phyloP scores from a whole-genome alignment of 345 rosid genomes.

The Eucalyptus erythrocorys region DNA sequence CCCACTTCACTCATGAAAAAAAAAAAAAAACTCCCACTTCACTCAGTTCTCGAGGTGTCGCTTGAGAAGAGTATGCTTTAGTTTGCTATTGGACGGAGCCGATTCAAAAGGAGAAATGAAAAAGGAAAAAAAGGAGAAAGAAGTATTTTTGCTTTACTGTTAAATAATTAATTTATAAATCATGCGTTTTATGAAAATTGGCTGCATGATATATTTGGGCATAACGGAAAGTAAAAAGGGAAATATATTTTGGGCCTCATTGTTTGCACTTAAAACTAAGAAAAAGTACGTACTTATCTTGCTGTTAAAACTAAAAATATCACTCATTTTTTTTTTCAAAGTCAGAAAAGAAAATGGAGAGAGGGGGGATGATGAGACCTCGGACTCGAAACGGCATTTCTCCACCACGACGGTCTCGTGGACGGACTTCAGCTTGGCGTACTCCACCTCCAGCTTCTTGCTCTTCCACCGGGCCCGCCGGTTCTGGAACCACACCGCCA shows the following conservation, averaged over 20 bases:
- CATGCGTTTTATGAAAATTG: too few species aligned
- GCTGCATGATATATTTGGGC: too few species aligned
- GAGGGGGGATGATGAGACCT: conserved; percentile 18
- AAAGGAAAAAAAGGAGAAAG: neutral
- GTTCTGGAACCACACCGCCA: conserved; percentile 95
- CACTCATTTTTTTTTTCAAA: neutral
- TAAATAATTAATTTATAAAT: too few species aligned
- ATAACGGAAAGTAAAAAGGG: too few species aligned
- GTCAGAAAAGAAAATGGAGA: neutral
- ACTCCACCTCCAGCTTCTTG: conserved; percentile 84
- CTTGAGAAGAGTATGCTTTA: neutral
- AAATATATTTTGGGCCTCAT: too few species aligned
- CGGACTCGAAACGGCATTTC: conserved; percentile 63
- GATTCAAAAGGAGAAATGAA: neutral
- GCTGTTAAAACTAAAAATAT: neutral
- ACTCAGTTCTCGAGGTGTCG: neutral
- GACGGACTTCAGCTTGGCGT: conserved; percentile 26
- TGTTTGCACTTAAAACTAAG: too few species aligned
- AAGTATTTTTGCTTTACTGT: neutral
- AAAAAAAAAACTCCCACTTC: neutral
- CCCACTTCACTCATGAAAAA: neutral
- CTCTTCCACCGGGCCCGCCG: conserved; percentile 67
- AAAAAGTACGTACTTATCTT: too few species aligned
- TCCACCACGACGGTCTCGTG: conserved; percentile 42
- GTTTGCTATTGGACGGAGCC: neutral